phyloP scores from a whole-genome alignment of 2,329 filamentous ascomycete genomes.

The Ophiocordyceps camponoti-saundersi region DNA sequence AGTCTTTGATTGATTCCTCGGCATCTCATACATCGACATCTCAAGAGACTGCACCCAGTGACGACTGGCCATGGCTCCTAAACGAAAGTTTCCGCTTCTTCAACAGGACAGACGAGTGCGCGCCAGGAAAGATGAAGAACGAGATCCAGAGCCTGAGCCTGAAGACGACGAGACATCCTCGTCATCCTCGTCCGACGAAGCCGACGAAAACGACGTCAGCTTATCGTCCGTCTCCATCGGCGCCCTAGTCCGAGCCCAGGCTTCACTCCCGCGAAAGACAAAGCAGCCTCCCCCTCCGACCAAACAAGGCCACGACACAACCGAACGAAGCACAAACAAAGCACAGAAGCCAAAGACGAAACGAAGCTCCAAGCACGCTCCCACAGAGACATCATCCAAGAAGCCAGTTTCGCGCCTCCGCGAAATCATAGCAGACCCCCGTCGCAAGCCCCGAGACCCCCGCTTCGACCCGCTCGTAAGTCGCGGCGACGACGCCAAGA shows the following conservation, averaged over 20 bases:
- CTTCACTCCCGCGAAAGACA: slow-evolving; percentile 31
- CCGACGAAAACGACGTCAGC: slow-evolving; percentile 21
- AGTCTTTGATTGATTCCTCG: too few relatives aligned
- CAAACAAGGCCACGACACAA: slow-evolving; percentile 16
- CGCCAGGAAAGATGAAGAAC: slow-evolving; percentile 25
- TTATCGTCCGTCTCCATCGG: slow-evolving; percentile 63
- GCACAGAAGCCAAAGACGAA: slow-evolving; percentile 7
- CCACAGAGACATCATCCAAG: slow-evolving; percentile 67
- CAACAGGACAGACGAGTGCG: slow-evolving; percentile 26
- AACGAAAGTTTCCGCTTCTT: slow-evolving; percentile 20
- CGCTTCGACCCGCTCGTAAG: slow-evolving; percentile 58
- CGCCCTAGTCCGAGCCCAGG: slow-evolving; percentile 75
- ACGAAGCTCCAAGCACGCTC: slow-evolving; percentile 69
- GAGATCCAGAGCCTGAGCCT: slow-evolving; percentile 17
- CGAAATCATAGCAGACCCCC: slow-evolving; percentile 41
- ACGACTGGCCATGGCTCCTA: slow-evolving; percentile 13
- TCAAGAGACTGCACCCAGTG: too few relatives aligned
- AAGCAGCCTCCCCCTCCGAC: slow-evolving; percentile 7
- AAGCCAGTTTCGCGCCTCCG: slow-evolving; percentile 68
- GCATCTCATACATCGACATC: too few relatives aligned
- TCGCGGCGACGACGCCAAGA: slow-evolving; percentile 34
- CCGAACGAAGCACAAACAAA: background rate
- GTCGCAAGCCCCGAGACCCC: slow-evolving; percentile 60
- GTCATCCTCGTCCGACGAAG: slow-evolving; percentile 6
- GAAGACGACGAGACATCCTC: slow-evolving; percentile 9